Conservation (phyloP, 2,329 filamentous ascomycete species). For the Aspergillus sp. region DNA sequence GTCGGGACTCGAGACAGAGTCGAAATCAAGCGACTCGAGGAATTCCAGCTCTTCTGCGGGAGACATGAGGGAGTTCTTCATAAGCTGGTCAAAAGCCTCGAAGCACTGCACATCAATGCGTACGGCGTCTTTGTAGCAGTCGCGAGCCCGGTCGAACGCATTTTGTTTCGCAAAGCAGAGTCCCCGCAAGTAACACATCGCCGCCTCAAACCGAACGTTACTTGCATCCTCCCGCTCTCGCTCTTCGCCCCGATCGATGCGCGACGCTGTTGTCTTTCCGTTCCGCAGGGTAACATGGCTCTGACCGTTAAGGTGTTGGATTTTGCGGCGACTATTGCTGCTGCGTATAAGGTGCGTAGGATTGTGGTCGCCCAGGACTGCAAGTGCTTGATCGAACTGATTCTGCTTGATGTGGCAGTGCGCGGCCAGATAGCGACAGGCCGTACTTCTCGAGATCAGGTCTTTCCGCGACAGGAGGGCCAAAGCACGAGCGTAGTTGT, state of each 20-base stretch:
- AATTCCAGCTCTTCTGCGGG: slow-evolving; percentile 90
- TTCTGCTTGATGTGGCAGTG: slow-evolving; percentile 93
- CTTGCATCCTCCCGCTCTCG: slow-evolving; percentile 68
- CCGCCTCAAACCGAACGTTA: slow-evolving; percentile 85
- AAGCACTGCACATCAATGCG: slow-evolving; percentile 97
- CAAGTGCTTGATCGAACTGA: slow-evolving; percentile 84
- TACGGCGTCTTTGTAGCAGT: slow-evolving; percentile 97
- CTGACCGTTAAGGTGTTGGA: slow-evolving; percentile 64
- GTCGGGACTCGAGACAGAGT: slow-evolving; percentile 71
- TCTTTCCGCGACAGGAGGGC: slow-evolving; percentile 82
- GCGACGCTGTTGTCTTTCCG: slow-evolving; percentile 49
- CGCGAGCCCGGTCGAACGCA: slow-evolving; percentile 93
- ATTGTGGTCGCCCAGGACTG: slow-evolving; percentile 85
- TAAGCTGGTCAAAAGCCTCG: slow-evolving; percentile 95
- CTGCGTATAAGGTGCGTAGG: slow-evolving; percentile 83
- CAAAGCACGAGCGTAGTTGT: slow-evolving; percentile 90
- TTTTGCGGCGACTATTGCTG: slow-evolving; percentile 68
- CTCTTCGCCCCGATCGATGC: slow-evolving; percentile 61
- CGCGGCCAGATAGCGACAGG: slow-evolving; percentile 88
- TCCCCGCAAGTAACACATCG: slow-evolving; percentile 94
- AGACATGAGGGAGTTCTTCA: slow-evolving; percentile 90
- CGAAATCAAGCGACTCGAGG: slow-evolving; percentile 85
- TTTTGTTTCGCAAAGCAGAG: slow-evolving; percentile 97
- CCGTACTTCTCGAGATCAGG: slow-evolving; percentile 72
- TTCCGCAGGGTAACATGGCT: slow-evolving; percentile 52